Percentiles rank a stretch among this genome's conserved stretches.
These are phyloP conservation scores for Amanita pallidorosea DNA, from an alignment of 768 basidiomycete genomes.

Conservation along the genomic window DNA sequence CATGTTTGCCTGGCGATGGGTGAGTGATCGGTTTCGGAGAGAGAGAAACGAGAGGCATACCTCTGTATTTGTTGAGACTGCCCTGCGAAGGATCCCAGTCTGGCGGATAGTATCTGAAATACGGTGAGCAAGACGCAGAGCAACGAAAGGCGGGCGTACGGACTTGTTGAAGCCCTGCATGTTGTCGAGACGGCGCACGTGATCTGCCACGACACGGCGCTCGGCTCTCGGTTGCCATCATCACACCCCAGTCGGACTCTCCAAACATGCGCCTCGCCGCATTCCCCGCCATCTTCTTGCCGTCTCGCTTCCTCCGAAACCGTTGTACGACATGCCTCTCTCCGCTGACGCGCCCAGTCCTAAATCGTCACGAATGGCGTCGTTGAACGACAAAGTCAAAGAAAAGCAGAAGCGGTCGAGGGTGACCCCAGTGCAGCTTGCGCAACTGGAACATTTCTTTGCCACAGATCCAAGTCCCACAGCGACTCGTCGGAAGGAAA, in stretches of 20 bases:
- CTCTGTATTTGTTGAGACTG: conserved; percentile 65
- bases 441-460: conserved; percentile 64
- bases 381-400: conserved; percentile 17
- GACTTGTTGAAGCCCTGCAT: conserved; percentile 42
- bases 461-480: conserved; percentile 61
- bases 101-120: conserved; percentile 35
- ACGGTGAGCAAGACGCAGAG: background rate
- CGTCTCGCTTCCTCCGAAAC: background rate
- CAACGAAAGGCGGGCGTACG: conserved; percentile 1
- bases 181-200: background rate
- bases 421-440: conserved; percentile 73
- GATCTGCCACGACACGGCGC: too few relatives aligned
- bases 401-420: conserved; percentile 69
- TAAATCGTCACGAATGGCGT: background rate
- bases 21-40: background rate
- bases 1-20: conserved; percentile 68
- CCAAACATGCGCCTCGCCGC: background rate
- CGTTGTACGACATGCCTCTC: too few relatives aligned
- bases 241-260: background rate
- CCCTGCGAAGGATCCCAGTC: conserved; percentile 48
- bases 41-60: conserved; percentile 19
- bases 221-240: background rate
- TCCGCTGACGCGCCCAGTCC: background rate
- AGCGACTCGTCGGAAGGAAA: conserved; percentile 59
- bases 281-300: background rate